Conservation (phyloP, 2,329 filamentous ascomycete genomes). For the Neofusicoccum kwambonambiense region DNA sequence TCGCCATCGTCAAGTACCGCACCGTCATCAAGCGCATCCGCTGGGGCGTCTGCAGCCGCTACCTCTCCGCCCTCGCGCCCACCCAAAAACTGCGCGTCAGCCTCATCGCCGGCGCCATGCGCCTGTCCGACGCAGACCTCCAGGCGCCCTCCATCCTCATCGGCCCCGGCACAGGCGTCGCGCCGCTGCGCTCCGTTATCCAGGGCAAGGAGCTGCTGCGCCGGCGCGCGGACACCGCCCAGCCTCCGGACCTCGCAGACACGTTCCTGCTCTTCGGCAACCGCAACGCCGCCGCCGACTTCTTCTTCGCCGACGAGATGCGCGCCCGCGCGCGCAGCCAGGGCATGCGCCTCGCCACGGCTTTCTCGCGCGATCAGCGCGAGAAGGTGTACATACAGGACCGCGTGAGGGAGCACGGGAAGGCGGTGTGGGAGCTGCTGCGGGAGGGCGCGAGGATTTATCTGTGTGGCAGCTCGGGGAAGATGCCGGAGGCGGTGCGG, state of each 20-base stretch:
- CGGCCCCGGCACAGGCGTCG: constrained; percentile 82
- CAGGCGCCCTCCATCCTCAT: constrained; percentile 69
- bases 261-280: constrained; percentile 78
- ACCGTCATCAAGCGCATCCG: constrained; percentile 82
- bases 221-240: constrained; percentile 14
- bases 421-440: constrained; percentile 53
- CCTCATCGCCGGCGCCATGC: constrained; percentile 23
- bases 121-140: constrained; percentile 40
- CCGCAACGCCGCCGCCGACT: constrained; percentile 72
- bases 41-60: constrained; percentile 86
- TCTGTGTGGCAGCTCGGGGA: constrained; percentile 62
- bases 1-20: constrained; percentile 87
- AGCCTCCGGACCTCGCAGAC: constrained; percentile 21
- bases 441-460: constrained; percentile 54
- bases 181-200: constrained; percentile 78
- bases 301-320: constrained; percentile 71
- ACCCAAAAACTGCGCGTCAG: constrained; percentile 56
- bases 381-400: constrained; percentile 69
- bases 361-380: constrained; percentile 66
- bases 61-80: constrained; percentile 65
- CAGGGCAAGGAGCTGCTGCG: constrained; percentile 58
- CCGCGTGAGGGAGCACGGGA: constrained; percentile 52
- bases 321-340: constrained; percentile 41
- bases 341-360: constrained; percentile 56
- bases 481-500: constrained; percentile 69